These are phyloP conservation scores for Scutellaria minor DNA, from an alignment of 257 asterid genomes.

Conservation along the genomic window DNA sequence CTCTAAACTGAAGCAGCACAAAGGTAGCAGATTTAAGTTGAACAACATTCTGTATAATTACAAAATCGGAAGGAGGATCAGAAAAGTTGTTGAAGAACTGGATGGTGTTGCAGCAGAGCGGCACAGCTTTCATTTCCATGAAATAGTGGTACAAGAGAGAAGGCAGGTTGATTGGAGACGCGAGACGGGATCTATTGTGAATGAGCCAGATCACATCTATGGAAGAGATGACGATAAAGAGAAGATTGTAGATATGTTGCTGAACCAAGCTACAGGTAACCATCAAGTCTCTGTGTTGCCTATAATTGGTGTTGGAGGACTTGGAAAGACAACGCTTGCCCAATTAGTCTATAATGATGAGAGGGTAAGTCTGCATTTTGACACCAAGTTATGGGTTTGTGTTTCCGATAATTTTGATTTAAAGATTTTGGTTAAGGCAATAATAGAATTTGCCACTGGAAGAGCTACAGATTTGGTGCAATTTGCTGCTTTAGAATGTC, in stretches of 20 bases:
- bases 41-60: too few species aligned
- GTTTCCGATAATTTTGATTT: constrained; percentile 26
- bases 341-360: constrained; percentile 24
- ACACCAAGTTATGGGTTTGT: constrained; percentile 35
- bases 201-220: not conserved
- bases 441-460: constrained; percentile 8
- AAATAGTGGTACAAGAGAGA: too few species aligned
- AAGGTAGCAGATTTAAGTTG: too few species aligned
- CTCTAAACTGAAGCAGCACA: too few species aligned
- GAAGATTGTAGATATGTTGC: constrained; percentile 30
- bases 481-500: constrained; percentile 28
- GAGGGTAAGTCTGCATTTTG: constrained; percentile 23
- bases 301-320: constrained; percentile 32
- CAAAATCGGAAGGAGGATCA: too few species aligned
- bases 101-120: too few species aligned
- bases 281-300: constrained; percentile 30
- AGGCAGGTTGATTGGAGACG: constrained; percentile 23
- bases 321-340: constrained; percentile 40
- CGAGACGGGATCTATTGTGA: constrained; percentile 29
- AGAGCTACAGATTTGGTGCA: not conserved
- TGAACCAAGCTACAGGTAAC: constrained; percentile 1
- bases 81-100: too few species aligned
- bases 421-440: constrained; percentile 15
- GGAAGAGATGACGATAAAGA: constrained; percentile 40
- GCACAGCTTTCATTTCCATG: too few species aligned